Percentiles rank a stretch among this genome's conserved stretches.
Conservation (phyloP, 106 monocot species). For the Ottelia alismoides region DNA sequence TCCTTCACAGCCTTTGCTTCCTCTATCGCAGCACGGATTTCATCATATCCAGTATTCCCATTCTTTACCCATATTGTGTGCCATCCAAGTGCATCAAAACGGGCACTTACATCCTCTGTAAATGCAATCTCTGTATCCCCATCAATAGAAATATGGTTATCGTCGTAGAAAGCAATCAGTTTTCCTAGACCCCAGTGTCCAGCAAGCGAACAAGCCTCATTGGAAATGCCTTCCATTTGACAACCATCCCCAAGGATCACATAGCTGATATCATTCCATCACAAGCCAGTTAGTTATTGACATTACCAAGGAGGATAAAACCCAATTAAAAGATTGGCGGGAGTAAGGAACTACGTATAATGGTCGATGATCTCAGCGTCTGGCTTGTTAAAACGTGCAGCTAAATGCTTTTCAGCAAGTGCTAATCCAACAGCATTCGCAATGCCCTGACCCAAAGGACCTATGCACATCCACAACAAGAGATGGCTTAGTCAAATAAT, state of each 20-base stretch:
- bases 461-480: too few species aligned
- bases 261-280: conserved; percentile 25
- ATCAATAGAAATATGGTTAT: conserved; percentile 95
- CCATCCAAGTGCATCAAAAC: conserved; percentile 95
- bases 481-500: too few species aligned
- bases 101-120: conserved; percentile 78
- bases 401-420: conserved; percentile 67
- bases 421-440: conserved; percentile 86
- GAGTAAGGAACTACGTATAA: conserved; percentile 57
- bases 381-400: conserved; percentile 76
- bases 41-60: conserved; percentile 78
- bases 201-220: conserved; percentile 77
- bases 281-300: too few species aligned
- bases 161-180: conserved; percentile 94
- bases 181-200: conserved; percentile 95
- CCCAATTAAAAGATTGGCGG: too few species aligned
- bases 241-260: conserved; percentile 70
- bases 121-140: conserved; percentile 97
- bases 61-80: conserved; percentile 98
- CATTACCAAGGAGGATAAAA: background rate
- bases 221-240: conserved; percentile 77
- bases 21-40: conserved; percentile 73
- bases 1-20: conserved; percentile 71
- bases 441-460: conserved; percentile 78
- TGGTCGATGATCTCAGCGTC: conserved; percentile 68